Evolutionary conservation across 345 rosid species (phyloP), one percentile per base, ranked within the genome.

Genomic region (Brassica napus): DNA sequence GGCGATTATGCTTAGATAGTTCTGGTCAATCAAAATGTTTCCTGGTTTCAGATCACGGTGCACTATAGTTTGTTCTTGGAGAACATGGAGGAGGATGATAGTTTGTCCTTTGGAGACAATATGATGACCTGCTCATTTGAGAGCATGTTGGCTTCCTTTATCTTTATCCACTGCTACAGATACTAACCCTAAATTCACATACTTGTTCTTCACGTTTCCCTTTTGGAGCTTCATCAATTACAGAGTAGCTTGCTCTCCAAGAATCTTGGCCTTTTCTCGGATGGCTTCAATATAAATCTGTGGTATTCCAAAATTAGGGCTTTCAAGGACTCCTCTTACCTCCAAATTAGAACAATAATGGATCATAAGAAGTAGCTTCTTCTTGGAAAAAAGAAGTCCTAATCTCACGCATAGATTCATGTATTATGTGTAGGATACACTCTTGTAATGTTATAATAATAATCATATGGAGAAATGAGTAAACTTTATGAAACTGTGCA

Each of bases 11-110:
- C 94, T 88, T 37, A 88, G 91, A n/a, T 89, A 91, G 85, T 92
- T 88, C 73, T 83, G 83, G 85, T 94, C 97, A 32, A 94, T 84
- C 80, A 94, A 86, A 75, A 94, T 89, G 81, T 94, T 94, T 28
- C 86, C 98, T 0, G 98, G 98, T 84, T 92, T 94, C 11, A 94
- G 88, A 84, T 94, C 98, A 52, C 98, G 92, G 79, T 94, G 98
- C 78, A 94, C 98, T n/a, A 92, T 77, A 95, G 98, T 85, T 91
- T 94, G 10, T 89, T 85, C 84, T 94, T 71, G 84, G 70, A 78
- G 1, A 73, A 91, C 94, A 83, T 93, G 97, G 60, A 94, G 83
- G 69, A 94, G 88, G 69, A 92, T 52, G 39, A 94, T 87, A 69
- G 88, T 82, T 78, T 90, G 89, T 69, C 96, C 93, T 77, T 72